A percentile compares a stretch with the other conserved stretches of the same genome.
phyloP scores from a whole-genome alignment of 805 yeast genomes.

The Metschnikowia kunwiensis region DNA sequence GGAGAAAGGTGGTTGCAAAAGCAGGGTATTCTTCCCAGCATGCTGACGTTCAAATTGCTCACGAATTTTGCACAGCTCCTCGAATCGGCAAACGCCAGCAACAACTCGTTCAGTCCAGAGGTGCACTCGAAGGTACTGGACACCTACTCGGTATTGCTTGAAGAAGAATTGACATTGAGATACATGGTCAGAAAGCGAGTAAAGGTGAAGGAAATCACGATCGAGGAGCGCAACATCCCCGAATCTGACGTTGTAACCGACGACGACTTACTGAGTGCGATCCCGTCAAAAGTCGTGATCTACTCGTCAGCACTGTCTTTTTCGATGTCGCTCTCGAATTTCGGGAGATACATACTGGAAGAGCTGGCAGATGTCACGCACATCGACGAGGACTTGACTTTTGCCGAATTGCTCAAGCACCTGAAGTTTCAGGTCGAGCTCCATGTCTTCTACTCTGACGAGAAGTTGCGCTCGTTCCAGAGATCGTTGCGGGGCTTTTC shows the following conservation, averaged over 20 bases:
- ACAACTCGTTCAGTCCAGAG: constrained; percentile 32
- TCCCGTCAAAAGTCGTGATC: constrained; percentile 53
- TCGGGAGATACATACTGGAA: constrained; percentile 24
- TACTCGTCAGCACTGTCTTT: constrained; percentile 27
- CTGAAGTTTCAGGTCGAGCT: constrained; percentile 33
- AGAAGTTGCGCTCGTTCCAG: constrained; percentile 40
- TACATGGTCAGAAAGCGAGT: constrained; percentile 28
- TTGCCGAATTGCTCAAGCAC: constrained; percentile 9
- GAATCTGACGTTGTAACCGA: constrained; percentile 50
- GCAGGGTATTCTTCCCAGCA: constrained; percentile 49
- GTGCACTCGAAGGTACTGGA: constrained; percentile 33
- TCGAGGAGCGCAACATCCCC: constrained; percentile 31
- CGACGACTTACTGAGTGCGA: constrained; percentile 46
- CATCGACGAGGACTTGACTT: neutral
- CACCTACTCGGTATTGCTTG: constrained; percentile 32
- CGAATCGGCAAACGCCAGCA: constrained; percentile 30
- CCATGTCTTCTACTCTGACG: constrained; percentile 51
- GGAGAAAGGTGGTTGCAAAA: constrained; percentile 50
- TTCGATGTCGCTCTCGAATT: constrained; percentile 30
- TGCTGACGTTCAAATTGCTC: constrained; percentile 50
- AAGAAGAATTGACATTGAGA: constrained; percentile 45
- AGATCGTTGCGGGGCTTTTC: constrained; percentile 40
- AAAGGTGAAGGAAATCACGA: constrained; percentile 28
- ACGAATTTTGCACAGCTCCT: constrained; percentile 44
- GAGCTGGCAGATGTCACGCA: neutral